A percentile compares a stretch with the other conserved stretches of the same genome.
Evolutionary conservation across 257 asterid species (phyloP).

Genomic region (Nicotiana knightiana): DNA sequence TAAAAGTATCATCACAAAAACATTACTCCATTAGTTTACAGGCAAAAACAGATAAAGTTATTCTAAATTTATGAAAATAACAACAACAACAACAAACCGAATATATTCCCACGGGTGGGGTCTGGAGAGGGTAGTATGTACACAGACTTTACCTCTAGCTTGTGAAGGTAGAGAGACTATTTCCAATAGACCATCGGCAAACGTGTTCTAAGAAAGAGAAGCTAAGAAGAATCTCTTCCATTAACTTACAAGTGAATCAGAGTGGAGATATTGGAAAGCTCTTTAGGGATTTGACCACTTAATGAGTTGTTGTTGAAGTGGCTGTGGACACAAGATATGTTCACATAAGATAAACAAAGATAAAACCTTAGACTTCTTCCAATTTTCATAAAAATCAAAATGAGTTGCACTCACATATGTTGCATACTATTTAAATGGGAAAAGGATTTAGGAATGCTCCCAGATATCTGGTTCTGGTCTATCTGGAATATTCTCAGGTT

Average conservation of each 20-base stretch:
- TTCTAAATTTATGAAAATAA: background rate
- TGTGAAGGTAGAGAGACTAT: no score
- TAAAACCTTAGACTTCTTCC: background rate
- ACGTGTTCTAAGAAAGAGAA: background rate
- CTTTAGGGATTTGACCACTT: constrained; percentile 39
- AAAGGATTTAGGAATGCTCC: constrained; percentile 36
- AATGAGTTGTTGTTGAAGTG: constrained; percentile 49
- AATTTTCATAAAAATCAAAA: background rate
- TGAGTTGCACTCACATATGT: constrained; percentile 30
- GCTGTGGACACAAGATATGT: constrained; percentile 23
- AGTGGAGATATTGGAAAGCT: constrained; percentile 29
- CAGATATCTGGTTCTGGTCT: constrained; percentile 40
- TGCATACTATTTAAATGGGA: constrained; percentile 27
- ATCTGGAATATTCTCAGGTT: constrained; percentile 36
- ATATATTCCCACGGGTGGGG: no score
- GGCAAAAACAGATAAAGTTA: background rate
- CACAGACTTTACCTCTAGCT: no score
- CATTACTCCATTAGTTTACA: background rate
- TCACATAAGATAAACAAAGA: background rate
- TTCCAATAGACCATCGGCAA: no score
- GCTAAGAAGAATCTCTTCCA: background rate
- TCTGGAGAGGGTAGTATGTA: no score
- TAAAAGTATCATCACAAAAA: background rate
- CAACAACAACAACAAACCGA: no score
- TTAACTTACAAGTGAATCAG: constrained; percentile 39